Evolutionary conservation across 139 green algal genomes (phyloP), one percentile per base, ranked within the genome.

Genomic region (Ettlia oleoabundans): DNA sequence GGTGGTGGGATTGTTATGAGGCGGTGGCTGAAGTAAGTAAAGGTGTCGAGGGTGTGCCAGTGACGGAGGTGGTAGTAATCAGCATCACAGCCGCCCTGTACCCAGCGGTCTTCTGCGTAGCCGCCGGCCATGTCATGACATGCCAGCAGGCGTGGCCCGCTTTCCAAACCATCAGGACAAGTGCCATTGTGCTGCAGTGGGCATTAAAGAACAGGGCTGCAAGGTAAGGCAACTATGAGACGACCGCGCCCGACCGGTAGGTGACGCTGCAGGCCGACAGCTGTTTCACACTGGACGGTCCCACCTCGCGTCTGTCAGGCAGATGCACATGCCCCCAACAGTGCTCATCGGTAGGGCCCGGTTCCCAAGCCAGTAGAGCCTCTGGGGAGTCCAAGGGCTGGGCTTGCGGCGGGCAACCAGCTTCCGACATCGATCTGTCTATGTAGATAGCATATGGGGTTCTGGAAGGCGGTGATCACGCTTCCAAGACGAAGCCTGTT

Each of bases 21-120:
- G 67, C 86, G 74, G 86, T 98, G 94, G 41, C 74, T 90, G 88
- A 98, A 98, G 84, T 97, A 98, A 1, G 96, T 85, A 84, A 97
- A 97, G 3, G 83, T 74, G 67, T 96, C 92, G 0, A 96, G 80
- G 30, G 62, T 70, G 61, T 88, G 76, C 93, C 93, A 98, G 73
- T 88, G 85, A 62, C 84, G 89, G 42, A 95, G 58, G 10, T 74
- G 55, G 84, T 83, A 92, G 35, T 42, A 61, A 15, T 78, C 51
- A 51, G 65, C 4, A 35, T 87, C 76, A 3, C 22, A 28, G 62
- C 64, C 51, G 3, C 84, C 84, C 62, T 89, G 82, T 26, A 58
- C 30, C 66, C 71, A 76, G 9, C 61, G 33, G 53, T 95, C 92
- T 24, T 88, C 65, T 1, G 73, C n/a, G 83, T 98, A 98, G 30